phyloP scores from a whole-genome alignment of 441 rosid species.

The Erysimum cheiri region DNA sequence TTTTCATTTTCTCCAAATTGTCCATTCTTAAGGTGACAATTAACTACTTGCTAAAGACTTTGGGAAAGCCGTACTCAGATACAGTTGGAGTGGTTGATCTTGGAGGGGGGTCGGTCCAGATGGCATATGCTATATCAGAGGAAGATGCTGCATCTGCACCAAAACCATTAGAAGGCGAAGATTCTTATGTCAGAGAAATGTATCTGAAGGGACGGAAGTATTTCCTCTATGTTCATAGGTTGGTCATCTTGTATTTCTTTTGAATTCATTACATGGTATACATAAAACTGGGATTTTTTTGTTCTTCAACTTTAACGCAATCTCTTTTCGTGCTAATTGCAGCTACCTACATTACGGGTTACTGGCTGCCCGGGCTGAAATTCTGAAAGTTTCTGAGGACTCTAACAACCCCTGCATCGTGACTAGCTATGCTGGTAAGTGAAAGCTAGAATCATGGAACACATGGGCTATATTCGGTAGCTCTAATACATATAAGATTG shows the following conservation, averaged over 20 bases:
- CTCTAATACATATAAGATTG: conserved; percentile 6
- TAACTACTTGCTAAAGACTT: conserved; percentile 77
- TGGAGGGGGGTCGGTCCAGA: conserved; percentile 99
- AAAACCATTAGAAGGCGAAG: conserved; percentile 67
- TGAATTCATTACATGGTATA: conserved; percentile 9
- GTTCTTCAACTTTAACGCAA: neutral
- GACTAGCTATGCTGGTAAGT: conserved; percentile 81
- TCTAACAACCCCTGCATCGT: conserved; percentile 79
- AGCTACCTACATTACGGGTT: conserved; percentile 95
- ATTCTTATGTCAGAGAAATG: conserved; percentile 86
- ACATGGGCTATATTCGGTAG: neutral
- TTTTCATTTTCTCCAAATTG: conserved; percentile 3
- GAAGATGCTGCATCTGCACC: conserved; percentile 84
- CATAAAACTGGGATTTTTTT: conserved; percentile 6
- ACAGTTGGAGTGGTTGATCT: conserved; percentile 99
- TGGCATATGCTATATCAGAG: conserved; percentile 96
- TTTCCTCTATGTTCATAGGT: conserved; percentile 98
- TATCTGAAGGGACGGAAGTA: conserved; percentile 76
- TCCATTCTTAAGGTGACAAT: conserved; percentile 78
- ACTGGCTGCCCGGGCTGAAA: conserved; percentile 96
- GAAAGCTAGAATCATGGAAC: conserved; percentile 1
- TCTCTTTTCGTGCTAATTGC: conserved; percentile 41
- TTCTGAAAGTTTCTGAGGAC: conserved; percentile 69
- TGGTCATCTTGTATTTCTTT: conserved; percentile 18
- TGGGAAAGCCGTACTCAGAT: conserved; percentile 73